Conservation (phyloP, 1,139 yeast genomes). For the Lodderomyces metapsilosis region DNA sequence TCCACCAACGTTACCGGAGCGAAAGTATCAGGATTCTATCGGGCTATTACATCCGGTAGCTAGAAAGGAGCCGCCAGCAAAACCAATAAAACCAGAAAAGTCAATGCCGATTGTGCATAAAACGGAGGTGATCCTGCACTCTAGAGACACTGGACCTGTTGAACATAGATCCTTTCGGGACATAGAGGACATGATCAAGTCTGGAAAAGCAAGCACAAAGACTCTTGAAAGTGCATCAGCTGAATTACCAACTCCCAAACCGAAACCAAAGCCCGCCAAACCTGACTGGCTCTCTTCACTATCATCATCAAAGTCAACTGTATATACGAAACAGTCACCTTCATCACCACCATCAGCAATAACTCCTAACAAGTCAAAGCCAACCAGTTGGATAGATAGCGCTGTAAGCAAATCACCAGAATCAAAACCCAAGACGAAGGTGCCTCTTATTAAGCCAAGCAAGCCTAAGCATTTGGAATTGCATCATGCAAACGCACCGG, state of each 20-base stretch:
- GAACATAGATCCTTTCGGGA: constrained; percentile 18
- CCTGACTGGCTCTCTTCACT: constrained; percentile 15
- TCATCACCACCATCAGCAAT: constrained; percentile 7
- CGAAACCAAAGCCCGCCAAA: constrained; percentile 8
- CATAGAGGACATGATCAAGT: constrained; percentile 20
- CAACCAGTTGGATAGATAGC: constrained; percentile 15
- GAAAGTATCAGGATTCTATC: constrained; percentile 15
- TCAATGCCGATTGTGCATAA: background rate
- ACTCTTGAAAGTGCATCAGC: background rate
- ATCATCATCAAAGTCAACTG: constrained; percentile 10
- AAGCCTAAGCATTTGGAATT: constrained; percentile 12
- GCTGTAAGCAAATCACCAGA: constrained; percentile 12
- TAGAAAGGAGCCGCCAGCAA: constrained; percentile 10
- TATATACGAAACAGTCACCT: constrained; percentile 9
- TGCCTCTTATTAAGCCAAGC: constrained; percentile 3
- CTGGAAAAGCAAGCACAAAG: constrained; percentile 7
- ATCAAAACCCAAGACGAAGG: constrained; percentile 5
- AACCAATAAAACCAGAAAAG: constrained; percentile 6
- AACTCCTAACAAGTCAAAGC: constrained; percentile 6
- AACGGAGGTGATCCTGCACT: background rate
- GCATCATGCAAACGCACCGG: background rate
- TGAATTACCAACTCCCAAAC: constrained; percentile 5
- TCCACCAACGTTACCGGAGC: constrained; percentile 16
- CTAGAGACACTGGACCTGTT: background rate
- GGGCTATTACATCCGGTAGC: constrained; percentile 25